Base-by-base conservation (phyloP, 352 stramenopile genomes). In the Thalassiosira hispida region DNA sequence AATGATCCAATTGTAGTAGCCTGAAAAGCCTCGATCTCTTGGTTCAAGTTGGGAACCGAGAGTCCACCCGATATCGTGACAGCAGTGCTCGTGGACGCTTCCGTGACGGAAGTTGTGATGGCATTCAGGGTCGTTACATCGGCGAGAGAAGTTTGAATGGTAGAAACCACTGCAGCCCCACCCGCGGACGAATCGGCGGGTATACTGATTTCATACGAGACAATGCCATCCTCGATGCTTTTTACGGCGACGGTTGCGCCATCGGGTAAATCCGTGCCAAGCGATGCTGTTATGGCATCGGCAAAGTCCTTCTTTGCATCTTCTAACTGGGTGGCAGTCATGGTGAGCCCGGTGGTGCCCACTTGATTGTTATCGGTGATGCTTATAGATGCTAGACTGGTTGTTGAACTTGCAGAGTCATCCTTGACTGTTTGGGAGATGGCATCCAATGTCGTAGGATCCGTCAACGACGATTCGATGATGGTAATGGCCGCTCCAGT, bases 151-250 rank as follows among this genome's bases (percentile, higher is more conserved):
- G 22, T 35, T 18, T 67, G 23, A n/a, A 73, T 67, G n/a, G 42
- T 14, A 55, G 44, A 8, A 18, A 56, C 40, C 16, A 40, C 49
- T 12, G 16, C 44, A 42, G 1, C 49, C 16, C 18, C 42, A 35
- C 73, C 70, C 0, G 33, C 51, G 1, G 35, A 33, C 14, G 51
- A 35, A 31, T 65, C 53, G 12, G 62, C 9, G 22, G 27, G 18
- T 38, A 73, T 73, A 16, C 25, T 67, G 27, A 79, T 67, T 22
- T 47, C 27, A 33, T 79, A 79, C 20, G 38, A 22, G 12, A 79
- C 35, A 23, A 51, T 40, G 33, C 71, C 71, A 52, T 49, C 73
- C 5, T 40, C 27, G 25, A 73, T 67, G 20, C 44, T 44, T 8
- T 20, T 73, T 4, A 73, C 60, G 9, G 49, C 55, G 22, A 79